Base-by-base conservation (phyloP, 768 basidiomycete genomes). In the Suillus placidus region DNA sequence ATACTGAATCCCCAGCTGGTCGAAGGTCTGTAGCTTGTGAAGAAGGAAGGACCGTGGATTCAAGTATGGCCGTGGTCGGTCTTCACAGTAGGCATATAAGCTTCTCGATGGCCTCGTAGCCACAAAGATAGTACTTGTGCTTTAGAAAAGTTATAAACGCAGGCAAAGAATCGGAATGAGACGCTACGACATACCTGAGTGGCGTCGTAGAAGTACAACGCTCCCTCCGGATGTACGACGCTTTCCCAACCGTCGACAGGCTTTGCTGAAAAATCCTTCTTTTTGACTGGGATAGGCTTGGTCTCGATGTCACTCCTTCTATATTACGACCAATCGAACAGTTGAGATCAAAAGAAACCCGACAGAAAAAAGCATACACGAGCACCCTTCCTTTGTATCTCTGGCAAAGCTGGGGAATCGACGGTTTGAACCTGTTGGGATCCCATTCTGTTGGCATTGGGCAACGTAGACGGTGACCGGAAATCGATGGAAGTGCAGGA, bases 191-290 rank as follows among this genome's bases (percentile, higher is more conserved):
- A 20, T 23, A 63, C 63, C 32, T 35, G 30, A 6, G 20, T 23
- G 1, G 54, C 18, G 4, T 63, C n/a, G 2, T 42, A 63, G 37
- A 60, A 63, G 35, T 63, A 63, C 13, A 55, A 9, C 6, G 55
- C 55, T 63, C 63, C 63, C 30, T 63, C 63, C 7, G 63, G 57
- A 60, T 63, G 63, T n/a, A 63, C 30, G 56, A 40, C 16, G 3
- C 32, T n/a, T 35, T 60, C 16, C 63, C 63, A 63, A 14, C 55
- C 55, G 4, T 37, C 30, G 3, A 58, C 38, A 18, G 16, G 23
- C 3, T 0, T 20, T 38, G 18, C 38, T 12, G 23, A 30, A 18
- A 58, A 58, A 20, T 58, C 26, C 26, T 40, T 58, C 57, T 58
- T 58, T 40, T 30, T 58, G 57, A 38, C 57, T 40, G 57, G 57